Conservation (phyloP, 139 green algal species). For the Tetradesmus lagerheimii region DNA sequence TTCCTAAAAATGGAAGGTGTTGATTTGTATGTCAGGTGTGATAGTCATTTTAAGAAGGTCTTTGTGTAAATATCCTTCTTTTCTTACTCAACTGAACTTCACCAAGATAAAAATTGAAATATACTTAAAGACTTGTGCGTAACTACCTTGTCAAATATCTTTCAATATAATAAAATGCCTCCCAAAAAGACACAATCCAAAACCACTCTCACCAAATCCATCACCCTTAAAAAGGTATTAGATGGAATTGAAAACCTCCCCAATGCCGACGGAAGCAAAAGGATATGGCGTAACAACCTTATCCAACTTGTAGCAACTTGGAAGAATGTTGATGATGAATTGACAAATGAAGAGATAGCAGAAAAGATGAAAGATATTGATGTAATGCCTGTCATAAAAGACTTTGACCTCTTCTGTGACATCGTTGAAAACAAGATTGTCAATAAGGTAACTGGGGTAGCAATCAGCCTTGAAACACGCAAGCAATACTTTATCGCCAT, state of each 20-base stretch:
- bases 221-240: background rate
- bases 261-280: background rate
- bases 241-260: background rate
- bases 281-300: background rate
- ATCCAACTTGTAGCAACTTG: background rate
- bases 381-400: background rate
- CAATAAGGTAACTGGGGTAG: background rate
- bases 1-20: too few relatives aligned
- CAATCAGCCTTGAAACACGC: background rate
- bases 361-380: background rate
- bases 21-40: too few relatives aligned
- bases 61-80: background rate
- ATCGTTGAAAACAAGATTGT: background rate
- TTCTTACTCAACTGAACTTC: background rate
- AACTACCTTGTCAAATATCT: background rate
- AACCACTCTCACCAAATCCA: background rate
- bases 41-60: too few relatives aligned
- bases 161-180: background rate
- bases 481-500: conserved; percentile 1
- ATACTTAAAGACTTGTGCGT: background rate
- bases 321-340: background rate
- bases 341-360: background rate
- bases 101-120: background rate
- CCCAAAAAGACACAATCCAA: background rate
- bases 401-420: background rate